These are phyloP conservation scores for Mucor sp. DNA, from an alignment of 371 early-diverging fungal genomes.

Conservation along the genomic window DNA sequence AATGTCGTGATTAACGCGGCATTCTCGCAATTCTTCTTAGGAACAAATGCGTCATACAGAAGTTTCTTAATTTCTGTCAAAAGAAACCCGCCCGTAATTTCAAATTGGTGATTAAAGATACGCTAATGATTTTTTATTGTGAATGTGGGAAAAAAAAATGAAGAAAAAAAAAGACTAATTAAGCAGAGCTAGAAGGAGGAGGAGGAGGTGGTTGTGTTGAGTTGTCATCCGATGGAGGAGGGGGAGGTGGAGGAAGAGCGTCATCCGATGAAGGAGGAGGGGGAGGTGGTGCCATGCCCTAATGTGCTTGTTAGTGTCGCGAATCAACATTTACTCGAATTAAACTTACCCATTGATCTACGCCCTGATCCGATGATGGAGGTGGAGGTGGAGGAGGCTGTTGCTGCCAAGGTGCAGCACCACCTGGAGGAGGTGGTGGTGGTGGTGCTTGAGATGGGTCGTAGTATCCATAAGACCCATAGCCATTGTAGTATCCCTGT, in stretches of 20 bases:
- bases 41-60: background rate
- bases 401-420: slow-evolving; percentile 23
- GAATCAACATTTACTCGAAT: background rate
- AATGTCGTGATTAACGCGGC: background rate
- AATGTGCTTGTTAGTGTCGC: background rate
- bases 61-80: background rate
- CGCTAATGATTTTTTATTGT: background rate
- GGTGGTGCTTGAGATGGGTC: slow-evolving; percentile 32
- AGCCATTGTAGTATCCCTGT: slow-evolving; percentile 30
- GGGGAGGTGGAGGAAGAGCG: slow-evolving; percentile 43
- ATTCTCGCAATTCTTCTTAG: background rate
- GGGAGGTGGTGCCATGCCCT: slow-evolving; percentile 28
- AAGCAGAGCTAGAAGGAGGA: slow-evolving; percentile 13
- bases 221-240: slow-evolving; percentile 39
- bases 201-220: slow-evolving; percentile 28
- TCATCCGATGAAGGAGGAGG: slow-evolving; percentile 25
- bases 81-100: background rate
- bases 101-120: background rate
- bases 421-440: slow-evolving; percentile 15
- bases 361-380: slow-evolving; percentile 19
- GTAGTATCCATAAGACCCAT: slow-evolving; percentile 31
- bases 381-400: slow-evolving; percentile 23
- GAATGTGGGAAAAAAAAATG: background rate
- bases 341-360: slow-evolving; percentile 14
- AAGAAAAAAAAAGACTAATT: background rate